Evolutionary conservation across 768 basidiomycete species (phyloP), one percentile per base, ranked within the genome.

Genomic region (Collybia nuda): DNA sequence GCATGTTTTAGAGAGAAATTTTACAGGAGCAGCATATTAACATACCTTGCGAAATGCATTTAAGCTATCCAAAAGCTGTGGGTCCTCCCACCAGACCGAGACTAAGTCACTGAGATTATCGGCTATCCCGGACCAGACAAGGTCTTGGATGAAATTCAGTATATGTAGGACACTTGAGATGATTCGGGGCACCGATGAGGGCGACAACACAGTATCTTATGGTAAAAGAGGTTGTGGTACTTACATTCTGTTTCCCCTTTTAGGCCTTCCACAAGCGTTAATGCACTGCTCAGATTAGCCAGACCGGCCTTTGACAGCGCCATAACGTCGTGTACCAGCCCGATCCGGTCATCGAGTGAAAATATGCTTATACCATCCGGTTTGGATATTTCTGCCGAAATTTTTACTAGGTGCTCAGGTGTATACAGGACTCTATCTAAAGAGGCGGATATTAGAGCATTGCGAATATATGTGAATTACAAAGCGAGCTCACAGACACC

Each of bases 351-450:
- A 50, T 90, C 84, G 51, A 93, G 71, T 1, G 86, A 78, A 71
- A 96, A 92, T 6, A 79, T 67, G 12, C 70, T 61, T 21, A 19
- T 6, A 4, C 24, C 46, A 19, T 56, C 39, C 5, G 50, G 47
- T 60, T 81, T 84, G 15, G 85, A 79, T 1, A 92, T 93, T 62
- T 94, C 90, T 17, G 74, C 67, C 3, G 90, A 93, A 51, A 98
- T 89, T 62, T 82, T 83, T 18, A 74, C 75, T 8, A 97, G 76
- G 40, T 90, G 80, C 56, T 90, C 87, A 18, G 89, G 81, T 7
- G 86, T 78, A 71, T 99, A 99, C 24, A 88, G 71, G 17, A 95
- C 93, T 23, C 94, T 90, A 67, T 87, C 91, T 92, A 48, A 7
- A 52, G 18, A 48, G 47, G 41, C 17, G 24, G 18, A 48, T 55